Conservation (phyloP, 345 rosid genomes). For the Orychophragmus violaceus region DNA sequence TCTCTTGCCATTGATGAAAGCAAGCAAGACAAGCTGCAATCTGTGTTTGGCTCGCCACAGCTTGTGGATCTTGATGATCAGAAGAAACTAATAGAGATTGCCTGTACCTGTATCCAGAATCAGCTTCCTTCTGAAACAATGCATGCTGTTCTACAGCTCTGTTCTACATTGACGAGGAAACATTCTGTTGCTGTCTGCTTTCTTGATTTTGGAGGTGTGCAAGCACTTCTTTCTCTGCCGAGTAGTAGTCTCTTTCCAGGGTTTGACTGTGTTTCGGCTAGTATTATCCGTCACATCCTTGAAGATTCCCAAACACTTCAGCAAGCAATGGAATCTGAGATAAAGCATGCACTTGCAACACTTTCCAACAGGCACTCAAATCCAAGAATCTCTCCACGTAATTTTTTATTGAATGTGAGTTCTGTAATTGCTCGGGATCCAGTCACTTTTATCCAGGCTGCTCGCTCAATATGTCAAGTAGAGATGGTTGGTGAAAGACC, state of each 20-base stretch:
- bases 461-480: constrained; percentile 75
- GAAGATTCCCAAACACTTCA: constrained; percentile 97
- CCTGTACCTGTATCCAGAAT: constrained; percentile 67
- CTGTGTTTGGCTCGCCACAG: constrained; percentile 46
- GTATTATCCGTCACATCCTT: constrained; percentile 80
- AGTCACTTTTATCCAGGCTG: constrained; percentile 70
- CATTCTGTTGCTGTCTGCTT: constrained; percentile 79
- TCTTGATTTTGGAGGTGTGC: constrained; percentile 80
- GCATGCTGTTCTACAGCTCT: constrained; percentile 91
- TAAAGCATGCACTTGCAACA: constrained; percentile 68
- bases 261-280: constrained; percentile 79
- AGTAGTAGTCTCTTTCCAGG: constrained; percentile 85
- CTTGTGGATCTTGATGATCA: constrained; percentile 55
- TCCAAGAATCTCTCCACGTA: constrained; percentile 78
- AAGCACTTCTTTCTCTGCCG: constrained; percentile 76
- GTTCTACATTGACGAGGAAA: constrained; percentile 74
- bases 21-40: constrained; percentile 55
- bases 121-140: constrained; percentile 84
- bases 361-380: constrained; percentile 77
- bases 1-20: constrained; percentile 58
- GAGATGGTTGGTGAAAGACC: constrained; percentile 98
- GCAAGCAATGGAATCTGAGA: constrained; percentile 98
- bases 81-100: constrained; percentile 79
- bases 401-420: constrained; percentile 59
- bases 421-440: constrained; percentile 90